Evolutionary conservation across 2,329 filamentous ascomycete species (phyloP).

Genomic region (Myotisia sp.): DNA sequence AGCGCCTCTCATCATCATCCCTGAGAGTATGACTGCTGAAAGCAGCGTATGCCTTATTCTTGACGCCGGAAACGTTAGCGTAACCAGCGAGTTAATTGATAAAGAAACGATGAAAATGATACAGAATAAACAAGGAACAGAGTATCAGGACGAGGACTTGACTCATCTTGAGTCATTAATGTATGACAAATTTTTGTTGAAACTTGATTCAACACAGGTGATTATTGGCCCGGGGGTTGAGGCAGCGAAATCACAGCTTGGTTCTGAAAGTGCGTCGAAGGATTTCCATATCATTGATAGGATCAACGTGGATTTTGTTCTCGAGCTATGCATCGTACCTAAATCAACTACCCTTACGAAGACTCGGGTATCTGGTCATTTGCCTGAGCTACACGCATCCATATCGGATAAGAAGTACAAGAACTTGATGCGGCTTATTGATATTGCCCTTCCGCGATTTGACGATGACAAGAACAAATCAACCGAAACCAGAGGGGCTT

Average conservation of each 20-base stretch:
- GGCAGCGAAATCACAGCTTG: slow-evolving; percentile 70
- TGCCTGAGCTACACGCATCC: slow-evolving; percentile 81
- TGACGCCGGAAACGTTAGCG: slow-evolving; percentile 88
- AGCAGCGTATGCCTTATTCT: slow-evolving; percentile 80
- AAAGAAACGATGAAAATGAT: slow-evolving; percentile 79
- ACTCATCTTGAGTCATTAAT: slow-evolving; percentile 78
- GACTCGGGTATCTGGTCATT: slow-evolving; percentile 75
- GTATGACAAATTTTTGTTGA: slow-evolving; percentile 94
- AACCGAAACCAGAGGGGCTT: slow-evolving; percentile 16
- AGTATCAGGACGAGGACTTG: slow-evolving; percentile 80
- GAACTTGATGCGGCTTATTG: slow-evolving; percentile 86
- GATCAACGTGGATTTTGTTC: slow-evolving; percentile 91
- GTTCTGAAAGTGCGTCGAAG: slow-evolving; percentile 50
- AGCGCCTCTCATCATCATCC: slow-evolving; percentile 89
- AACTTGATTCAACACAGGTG: slow-evolving; percentile 85
- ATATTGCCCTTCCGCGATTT: slow-evolving; percentile 84
- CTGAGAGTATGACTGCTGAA: slow-evolving; percentile 72
- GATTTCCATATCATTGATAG: slow-evolving; percentile 84
- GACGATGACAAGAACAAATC: slow-evolving; percentile 28
- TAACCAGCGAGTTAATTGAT: slow-evolving; percentile 87
- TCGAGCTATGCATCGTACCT: slow-evolving; percentile 94
- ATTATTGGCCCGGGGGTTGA: slow-evolving; percentile 89
- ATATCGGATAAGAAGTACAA: slow-evolving; percentile 96
- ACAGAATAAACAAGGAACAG: slow-evolving; percentile 74
- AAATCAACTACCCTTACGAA: slow-evolving; percentile 89